These are phyloP conservation scores for Solanum verrucosum DNA, from an alignment of 257 asterid species.

Conservation along the genomic window DNA sequence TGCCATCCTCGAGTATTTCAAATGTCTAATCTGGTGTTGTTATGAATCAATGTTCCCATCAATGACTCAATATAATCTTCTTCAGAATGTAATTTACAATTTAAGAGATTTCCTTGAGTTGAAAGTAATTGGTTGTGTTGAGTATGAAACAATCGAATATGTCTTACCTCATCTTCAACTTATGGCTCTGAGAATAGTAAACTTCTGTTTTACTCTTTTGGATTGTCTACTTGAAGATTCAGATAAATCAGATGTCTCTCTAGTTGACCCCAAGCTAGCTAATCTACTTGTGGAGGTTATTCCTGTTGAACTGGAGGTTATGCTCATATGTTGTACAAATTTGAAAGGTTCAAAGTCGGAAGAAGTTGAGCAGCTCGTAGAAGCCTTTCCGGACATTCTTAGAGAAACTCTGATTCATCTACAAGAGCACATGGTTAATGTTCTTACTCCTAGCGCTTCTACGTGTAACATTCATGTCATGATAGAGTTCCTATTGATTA, in stretches of 20 bases:
- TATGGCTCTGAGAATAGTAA: too few species aligned
- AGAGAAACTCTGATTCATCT: background rate
- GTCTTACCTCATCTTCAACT: too few species aligned
- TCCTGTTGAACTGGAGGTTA: background rate
- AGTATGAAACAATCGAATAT: too few species aligned
- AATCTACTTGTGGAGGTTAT: background rate
- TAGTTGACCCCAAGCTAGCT: background rate
- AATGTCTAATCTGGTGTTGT: too few species aligned
- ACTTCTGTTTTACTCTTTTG: too few species aligned
- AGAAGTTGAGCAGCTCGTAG: background rate
- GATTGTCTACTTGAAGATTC: too few species aligned
- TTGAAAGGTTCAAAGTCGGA: background rate
- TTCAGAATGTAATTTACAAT: too few species aligned
- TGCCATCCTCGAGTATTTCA: too few species aligned
- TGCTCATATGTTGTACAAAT: background rate
- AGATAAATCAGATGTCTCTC: background rate
- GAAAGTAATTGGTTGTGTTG: too few species aligned
- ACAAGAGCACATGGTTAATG: background rate
- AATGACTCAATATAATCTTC: too few species aligned
- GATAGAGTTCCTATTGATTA: background rate
- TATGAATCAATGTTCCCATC: accelerated
- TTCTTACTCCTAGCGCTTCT: background rate
- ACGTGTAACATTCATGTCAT: background rate
- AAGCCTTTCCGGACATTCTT: background rate
- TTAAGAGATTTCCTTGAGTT: too few species aligned